These are phyloP conservation scores for Hygrocybe coccinea DNA, from an alignment of 768 basidiomycete species.

Conservation along the genomic window DNA sequence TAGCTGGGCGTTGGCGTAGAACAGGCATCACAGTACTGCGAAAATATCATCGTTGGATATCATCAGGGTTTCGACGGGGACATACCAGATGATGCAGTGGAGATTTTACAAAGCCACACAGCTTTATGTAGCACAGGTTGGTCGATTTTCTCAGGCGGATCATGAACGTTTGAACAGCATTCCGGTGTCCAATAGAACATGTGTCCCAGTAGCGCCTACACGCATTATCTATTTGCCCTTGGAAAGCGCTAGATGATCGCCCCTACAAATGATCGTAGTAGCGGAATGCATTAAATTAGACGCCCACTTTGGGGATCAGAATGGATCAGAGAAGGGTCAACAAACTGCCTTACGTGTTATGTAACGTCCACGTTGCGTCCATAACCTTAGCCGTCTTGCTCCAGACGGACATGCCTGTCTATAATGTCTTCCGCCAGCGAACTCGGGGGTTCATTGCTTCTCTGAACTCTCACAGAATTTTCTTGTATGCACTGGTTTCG, in stretches of 20 bases:
- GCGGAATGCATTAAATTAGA: too few species aligned
- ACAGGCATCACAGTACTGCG: neutral
- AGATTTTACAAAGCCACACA: too few species aligned
- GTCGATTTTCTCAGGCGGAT: too few species aligned
- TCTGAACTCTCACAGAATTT: conserved; percentile 57
- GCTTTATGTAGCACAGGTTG: too few species aligned
- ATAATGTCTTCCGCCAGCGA: conserved; percentile 45
- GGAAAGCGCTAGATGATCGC: too few species aligned
- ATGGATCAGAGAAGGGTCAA: too few species aligned
- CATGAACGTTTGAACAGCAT: neutral
- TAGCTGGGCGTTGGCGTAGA: conserved; percentile 4
- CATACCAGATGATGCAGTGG: neutral
- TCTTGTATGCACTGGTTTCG: conserved; percentile 67
- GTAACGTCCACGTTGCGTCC: too few species aligned
- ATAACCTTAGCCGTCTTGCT: too few species aligned
- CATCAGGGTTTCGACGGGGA: neutral
- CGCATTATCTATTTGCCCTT: too few species aligned
- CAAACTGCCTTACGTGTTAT: neutral
- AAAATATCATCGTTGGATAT: neutral
- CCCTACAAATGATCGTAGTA: too few species aligned
- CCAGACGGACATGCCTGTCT: conserved; percentile 42
- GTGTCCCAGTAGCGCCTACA: neutral
- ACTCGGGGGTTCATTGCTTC: conserved; percentile 46
- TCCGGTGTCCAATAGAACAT: neutral
- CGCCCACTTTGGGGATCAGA: too few species aligned